Evolutionary conservation across 2,329 filamentous ascomycete genomes (phyloP), one percentile per base, ranked within the genome.

Genomic region (Sporothrix phasma): DNA sequence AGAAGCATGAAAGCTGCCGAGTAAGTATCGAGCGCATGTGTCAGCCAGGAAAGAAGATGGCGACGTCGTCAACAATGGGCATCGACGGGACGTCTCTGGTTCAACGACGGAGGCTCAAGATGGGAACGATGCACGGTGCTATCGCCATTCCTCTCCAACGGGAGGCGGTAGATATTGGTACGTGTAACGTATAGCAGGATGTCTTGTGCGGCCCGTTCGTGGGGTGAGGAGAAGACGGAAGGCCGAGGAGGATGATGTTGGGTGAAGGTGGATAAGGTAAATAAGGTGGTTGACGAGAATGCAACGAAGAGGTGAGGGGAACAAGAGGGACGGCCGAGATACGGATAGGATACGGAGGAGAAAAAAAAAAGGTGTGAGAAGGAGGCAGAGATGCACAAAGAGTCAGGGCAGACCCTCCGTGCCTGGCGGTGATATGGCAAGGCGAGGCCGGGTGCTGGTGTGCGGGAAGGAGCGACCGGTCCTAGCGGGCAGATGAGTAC

Each of bases 381-480:
- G 29, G 37, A 58, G 54, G 54, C 54, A 58, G 37, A 58, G 54
- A 34, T 22, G 31, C n/a, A 56, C 15, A 56, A 15, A 24, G 37
- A 43, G 37, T 58, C 37, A 43, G 37, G 39, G 34, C 54, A 41
- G 34, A 26, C 15, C 54, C 54, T 43, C 15, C 8, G 54, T 58
- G 54, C 54, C 54, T 58, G 19, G 54, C 43, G 22, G 39, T 43
- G 54, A 58, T 58, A 58, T 58, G 54, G 54, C 54, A 43, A 43
- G 37, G 37, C 54, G 17, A 29, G 34, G 22, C 54, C 51, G 37
- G 37, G 22, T 34, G 37, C 15, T 58, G 19, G 37, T n/a, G 22
- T 15, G 17, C 54, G 37, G 54, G 54, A 29, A 58, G 54, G 54
- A 58, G 22, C 54, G 54, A 29, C 8, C 31, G 31, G n/a, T n/a